phyloP scores from a whole-genome alignment of 345 rosid genomes.

The Eucalyptus sp. region DNA sequence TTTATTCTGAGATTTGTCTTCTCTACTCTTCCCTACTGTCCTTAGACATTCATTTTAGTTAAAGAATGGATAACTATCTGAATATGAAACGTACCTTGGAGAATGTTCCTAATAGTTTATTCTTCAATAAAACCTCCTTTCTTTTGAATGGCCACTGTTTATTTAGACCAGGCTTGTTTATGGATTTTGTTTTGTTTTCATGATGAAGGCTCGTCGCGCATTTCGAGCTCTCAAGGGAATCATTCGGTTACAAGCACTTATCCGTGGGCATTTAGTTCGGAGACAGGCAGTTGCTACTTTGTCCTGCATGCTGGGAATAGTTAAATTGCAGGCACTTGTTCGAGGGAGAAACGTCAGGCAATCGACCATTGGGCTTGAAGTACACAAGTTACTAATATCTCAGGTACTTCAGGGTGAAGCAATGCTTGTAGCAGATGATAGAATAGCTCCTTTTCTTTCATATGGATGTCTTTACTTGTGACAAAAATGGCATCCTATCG shows the following conservation, averaged over 20 bases:
- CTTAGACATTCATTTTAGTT: neutral
- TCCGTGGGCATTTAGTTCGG: constrained; percentile 93
- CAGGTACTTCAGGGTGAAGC: constrained; percentile 3
- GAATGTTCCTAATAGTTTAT: neutral
- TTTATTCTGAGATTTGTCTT: neutral
- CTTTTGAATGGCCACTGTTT: constrained; percentile 2
- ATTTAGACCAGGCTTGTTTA: neutral
- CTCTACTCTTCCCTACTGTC: neutral
- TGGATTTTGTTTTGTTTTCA: neutral
- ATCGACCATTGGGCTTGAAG: constrained; percentile 46
- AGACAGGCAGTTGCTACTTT: constrained; percentile 86
- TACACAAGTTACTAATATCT: constrained; percentile 11
- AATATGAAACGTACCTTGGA: neutral
- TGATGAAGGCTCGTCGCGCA: constrained; percentile 85
- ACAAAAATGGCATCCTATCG: neutral
- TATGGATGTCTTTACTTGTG: neutral
- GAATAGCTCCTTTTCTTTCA: neutral
- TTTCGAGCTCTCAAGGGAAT: constrained; percentile 92
- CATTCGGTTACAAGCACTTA: constrained; percentile 91
- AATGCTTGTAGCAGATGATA: neutral
- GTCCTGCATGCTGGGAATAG: constrained; percentile 65
- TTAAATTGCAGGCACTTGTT: constrained; percentile 70
- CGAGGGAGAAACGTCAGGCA: constrained; percentile 56
- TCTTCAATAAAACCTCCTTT: constrained; percentile 1
- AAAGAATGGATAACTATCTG: neutral